Conservation (phyloP, 202 grass and related monocot species). For the Panicum hallii region DNA sequence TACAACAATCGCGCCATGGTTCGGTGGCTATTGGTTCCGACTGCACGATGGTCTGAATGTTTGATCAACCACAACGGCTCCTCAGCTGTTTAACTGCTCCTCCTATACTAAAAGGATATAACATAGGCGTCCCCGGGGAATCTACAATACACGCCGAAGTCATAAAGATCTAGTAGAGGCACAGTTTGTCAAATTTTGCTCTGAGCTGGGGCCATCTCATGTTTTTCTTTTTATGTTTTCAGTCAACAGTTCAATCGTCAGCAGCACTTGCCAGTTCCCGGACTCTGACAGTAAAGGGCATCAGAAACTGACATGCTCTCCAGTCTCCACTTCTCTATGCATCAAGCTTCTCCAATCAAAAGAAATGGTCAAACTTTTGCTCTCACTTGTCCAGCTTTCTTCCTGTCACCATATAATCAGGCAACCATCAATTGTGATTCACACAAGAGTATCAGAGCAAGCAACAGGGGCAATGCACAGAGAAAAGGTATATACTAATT, state of each 20-base stretch:
- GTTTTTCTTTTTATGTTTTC: not conserved
- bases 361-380: not conserved
- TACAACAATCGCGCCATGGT: slow-evolving; percentile 37
- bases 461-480: slow-evolving; percentile 13
- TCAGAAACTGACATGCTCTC: not conserved
- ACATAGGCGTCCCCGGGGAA: not conserved
- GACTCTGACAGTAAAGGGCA: not conserved
- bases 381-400: slow-evolving; percentile 46
- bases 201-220: not conserved
- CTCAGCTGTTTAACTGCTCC: slow-evolving; percentile 46
- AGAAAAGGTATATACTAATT: not conserved
- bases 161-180: not conserved
- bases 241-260: slow-evolving; percentile 33
- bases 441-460: not conserved
- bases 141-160: not conserved
- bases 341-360: not conserved
- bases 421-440: slow-evolving; percentile 5
- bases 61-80: slow-evolving; percentile 20
- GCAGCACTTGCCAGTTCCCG: not conserved
- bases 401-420: slow-evolving; percentile 46
- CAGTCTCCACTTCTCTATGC: not conserved
- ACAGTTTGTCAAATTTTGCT: not conserved
- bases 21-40: slow-evolving; percentile 36
- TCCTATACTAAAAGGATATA: not conserved
- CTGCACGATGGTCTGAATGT: slow-evolving; percentile 25